A percentile compares a stretch with the other conserved stretches of the same genome.
These are phyloP conservation scores for Diaporthe sp. DNA, from an alignment of 2,329 filamentous ascomycete species.

Conservation along the genomic window DNA sequence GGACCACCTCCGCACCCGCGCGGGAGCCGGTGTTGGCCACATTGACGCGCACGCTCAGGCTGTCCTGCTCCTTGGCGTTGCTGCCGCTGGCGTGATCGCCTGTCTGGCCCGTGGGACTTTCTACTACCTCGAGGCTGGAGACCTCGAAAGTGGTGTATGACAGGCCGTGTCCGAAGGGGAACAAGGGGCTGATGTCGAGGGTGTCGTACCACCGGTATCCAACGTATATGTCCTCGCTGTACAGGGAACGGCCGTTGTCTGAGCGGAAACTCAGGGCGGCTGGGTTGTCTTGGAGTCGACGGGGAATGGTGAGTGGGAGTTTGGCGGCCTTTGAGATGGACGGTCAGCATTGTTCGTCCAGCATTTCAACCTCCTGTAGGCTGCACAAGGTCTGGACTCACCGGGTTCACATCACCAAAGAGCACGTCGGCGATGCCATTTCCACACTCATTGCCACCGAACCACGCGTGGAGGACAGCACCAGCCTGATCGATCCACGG, in stretches of 20 bases:
- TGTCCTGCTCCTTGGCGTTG: background rate
- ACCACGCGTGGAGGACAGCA: slow-evolving; percentile 44
- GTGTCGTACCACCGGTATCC: slow-evolving; percentile 87
- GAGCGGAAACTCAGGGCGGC: slow-evolving; percentile 81
- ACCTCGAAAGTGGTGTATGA: slow-evolving; percentile 79
- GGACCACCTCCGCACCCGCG: slow-evolving; percentile 48
- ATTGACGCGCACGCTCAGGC: slow-evolving; percentile 56
- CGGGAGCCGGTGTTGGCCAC: slow-evolving; percentile 46
- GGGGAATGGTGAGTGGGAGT: slow-evolving; percentile 80
- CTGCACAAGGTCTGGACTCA: background rate
- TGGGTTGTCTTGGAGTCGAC: slow-evolving; percentile 77
- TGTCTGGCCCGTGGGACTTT: background rate
- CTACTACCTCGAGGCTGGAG: slow-evolving; percentile 46
- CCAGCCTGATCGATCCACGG: slow-evolving; percentile 61
- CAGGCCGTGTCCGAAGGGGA: slow-evolving; percentile 85
- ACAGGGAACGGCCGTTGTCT: slow-evolving; percentile 79
- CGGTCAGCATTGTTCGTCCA: background rate
- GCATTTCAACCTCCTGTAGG: accelerated
- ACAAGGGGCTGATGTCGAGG: slow-evolving; percentile 74
- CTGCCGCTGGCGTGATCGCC: background rate
- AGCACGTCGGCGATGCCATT: slow-evolving; percentile 61
- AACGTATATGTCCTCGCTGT: slow-evolving; percentile 85
- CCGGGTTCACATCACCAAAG: slow-evolving; percentile 64
- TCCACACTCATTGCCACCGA: slow-evolving; percentile 65
- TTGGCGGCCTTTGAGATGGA: slow-evolving; percentile 69